Percentiles rank a stretch among this genome's conserved stretches.
Conservation (phyloP, 1,284 basidiomycete species). For the Austroboletus novae-zelandiae region DNA sequence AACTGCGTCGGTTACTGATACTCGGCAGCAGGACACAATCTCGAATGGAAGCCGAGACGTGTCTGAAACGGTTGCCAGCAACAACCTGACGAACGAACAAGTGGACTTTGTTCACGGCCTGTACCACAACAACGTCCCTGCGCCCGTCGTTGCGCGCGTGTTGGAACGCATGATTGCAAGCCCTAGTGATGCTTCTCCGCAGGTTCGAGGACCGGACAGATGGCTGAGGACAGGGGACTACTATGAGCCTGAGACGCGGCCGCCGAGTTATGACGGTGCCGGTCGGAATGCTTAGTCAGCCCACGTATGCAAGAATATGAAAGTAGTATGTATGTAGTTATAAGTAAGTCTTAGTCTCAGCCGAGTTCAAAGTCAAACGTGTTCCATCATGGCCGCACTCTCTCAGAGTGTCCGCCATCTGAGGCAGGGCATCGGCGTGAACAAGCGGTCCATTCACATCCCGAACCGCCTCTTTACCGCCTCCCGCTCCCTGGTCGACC, state of each 20-base stretch:
- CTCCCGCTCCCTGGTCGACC: constrained; percentile 52
- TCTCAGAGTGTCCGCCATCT: constrained; percentile 27
- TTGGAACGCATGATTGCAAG: constrained; percentile 27
- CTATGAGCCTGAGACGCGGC: too few species aligned
- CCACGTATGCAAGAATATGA: not conserved
- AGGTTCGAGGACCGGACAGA: too few species aligned
- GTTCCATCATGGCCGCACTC: constrained; percentile 19
- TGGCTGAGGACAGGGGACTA: too few species aligned
- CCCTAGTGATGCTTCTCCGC: not conserved
- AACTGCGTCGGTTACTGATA: not conserved
- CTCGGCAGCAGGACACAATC: not conserved
- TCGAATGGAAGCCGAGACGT: not conserved
- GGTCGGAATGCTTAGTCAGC: not conserved
- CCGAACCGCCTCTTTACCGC: constrained; percentile 47
- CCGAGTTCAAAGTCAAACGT: too few species aligned
- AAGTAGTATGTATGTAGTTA: not conserved
- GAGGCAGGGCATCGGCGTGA: constrained; percentile 20
- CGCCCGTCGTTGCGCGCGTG: constrained; percentile 24
- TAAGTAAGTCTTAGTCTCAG: too few species aligned
- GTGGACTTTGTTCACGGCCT: constrained; percentile 21
- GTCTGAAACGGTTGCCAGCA: not conserved
- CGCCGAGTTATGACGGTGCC: too few species aligned
- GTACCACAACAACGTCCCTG: constrained; percentile 23
- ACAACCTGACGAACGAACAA: constrained; percentile 20
- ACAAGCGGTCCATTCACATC: constrained; percentile 33